Evolutionary conservation across 495 filamentous ascomycete genomes (phyloP), one percentile per base, ranked within the genome.

Genomic region (Tuber brumale): DNA sequence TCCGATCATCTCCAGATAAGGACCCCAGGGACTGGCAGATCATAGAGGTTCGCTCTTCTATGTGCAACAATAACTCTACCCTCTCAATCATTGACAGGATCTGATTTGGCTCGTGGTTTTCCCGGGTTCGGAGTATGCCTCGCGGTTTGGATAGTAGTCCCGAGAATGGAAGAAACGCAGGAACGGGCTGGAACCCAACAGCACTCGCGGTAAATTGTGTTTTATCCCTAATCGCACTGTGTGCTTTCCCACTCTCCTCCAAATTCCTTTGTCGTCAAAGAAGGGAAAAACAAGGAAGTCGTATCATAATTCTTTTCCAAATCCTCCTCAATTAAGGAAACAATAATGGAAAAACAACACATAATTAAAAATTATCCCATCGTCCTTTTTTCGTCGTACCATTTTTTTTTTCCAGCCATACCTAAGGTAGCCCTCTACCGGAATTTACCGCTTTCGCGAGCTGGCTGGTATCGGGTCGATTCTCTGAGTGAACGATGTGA

Each of bases 381-480:
- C 57, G 27, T 66, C 31, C 57, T 35, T 35, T 57, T 35, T 6
- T 35, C 27, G 4, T n/a, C 57, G 18, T 18, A 66, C 16, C 57
- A 66, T 8, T 16, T 35, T 66, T 35, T 66, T 61, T 21, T 21
- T 66, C 21, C 21, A 48, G 10, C 23, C 71, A 80, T 23, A 74
- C 69, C 77, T 76, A 89, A 18, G 88, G 88, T 72, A 90, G 84
- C 8, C 86, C 85, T 71, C 85, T 84, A 72, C 88, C 88, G 43
- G 86, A 85, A 82, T 90, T 90, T 72, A 90, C 86, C 27, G 89
- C 89, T 80, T 87, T 87, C 39, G 88, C 88, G 70, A 90, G 79
- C 71, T 88, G 86, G 71, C 89, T 89, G 21, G 88, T 90, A 73
- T 89, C 86, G 35, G 88, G 88, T n/a, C 88, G 87, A 74, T 90